A percentile compares a stretch with the other conserved stretches of the same genome.
phyloP scores from a whole-genome alignment of 2,329 filamentous ascomycete genomes.

The Microdochium nivale region DNA sequence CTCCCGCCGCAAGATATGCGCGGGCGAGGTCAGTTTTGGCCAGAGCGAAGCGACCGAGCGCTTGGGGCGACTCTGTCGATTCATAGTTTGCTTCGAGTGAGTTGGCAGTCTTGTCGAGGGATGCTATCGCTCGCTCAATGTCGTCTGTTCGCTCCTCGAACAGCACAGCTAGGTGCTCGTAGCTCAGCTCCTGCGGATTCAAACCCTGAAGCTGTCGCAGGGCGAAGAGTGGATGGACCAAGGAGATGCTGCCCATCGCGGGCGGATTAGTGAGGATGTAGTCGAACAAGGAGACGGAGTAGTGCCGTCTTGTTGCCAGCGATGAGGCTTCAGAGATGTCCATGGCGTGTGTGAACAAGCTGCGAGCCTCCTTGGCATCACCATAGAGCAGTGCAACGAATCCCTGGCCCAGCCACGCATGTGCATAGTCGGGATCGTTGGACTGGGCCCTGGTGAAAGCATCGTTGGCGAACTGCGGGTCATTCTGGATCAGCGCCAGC shows the following conservation, averaged over 20 bases:
- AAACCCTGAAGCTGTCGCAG: slow-evolving; percentile 73
- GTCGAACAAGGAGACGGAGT: slow-evolving; percentile 75
- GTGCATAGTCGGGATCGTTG: slow-evolving; percentile 84
- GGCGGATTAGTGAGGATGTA: slow-evolving; percentile 54
- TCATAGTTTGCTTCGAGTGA: slow-evolving; percentile 77
- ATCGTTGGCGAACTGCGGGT: slow-evolving; percentile 78
- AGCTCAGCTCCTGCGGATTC: slow-evolving; percentile 59
- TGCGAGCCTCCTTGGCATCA: slow-evolving; percentile 67
- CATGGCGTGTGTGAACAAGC: slow-evolving; percentile 87
- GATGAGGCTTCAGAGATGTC: slow-evolving; percentile 79
- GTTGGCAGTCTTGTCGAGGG: slow-evolving; percentile 58
- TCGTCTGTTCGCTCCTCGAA: slow-evolving; percentile 76
- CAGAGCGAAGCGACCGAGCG: slow-evolving; percentile 69
- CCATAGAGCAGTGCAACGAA: slow-evolving; percentile 72
- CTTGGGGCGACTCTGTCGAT: slow-evolving; percentile 63
- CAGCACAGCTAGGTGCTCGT: slow-evolving; percentile 69
- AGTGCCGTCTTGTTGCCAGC: slow-evolving; percentile 66
- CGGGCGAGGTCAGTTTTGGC: slow-evolving; percentile 82
- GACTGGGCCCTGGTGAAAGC: slow-evolving; percentile 88
- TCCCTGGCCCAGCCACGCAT: slow-evolving; percentile 91
- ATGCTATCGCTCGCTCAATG: slow-evolving; percentile 50
- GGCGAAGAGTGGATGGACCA: slow-evolving; percentile 84
- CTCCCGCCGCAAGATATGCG: slow-evolving; percentile 62
- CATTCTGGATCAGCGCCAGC: slow-evolving; percentile 76
- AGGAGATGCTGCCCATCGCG: slow-evolving; percentile 43